Evolutionary conservation across 257 asterid species (phyloP), one percentile per base, ranked within the genome.

Genomic region (Henckelia pumila): DNA sequence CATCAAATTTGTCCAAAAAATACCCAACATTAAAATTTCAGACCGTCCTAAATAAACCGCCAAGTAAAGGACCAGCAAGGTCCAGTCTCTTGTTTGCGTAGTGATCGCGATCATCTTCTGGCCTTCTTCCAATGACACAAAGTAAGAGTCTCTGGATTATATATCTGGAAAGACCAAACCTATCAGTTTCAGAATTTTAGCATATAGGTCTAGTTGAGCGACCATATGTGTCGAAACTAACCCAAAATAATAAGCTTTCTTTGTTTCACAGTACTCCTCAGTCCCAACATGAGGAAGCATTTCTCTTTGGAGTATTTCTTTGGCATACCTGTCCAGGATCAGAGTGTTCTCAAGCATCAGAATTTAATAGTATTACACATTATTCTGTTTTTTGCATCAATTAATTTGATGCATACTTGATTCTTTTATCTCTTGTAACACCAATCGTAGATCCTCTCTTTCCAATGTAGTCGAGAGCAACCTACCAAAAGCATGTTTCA

Each of bases 251-350:
- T 90, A 93, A 52, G 97, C 99, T 75, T 93, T 93, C 83, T 88
- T 93, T n/a, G n/a, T n/a, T n/a, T n/a, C n/a, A n/a, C n/a, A n/a
- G n/a, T n/a, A n/a, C n/a, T n/a, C n/a, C n/a, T n/a, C n/a, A n/a
- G n/a, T n/a, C n/a, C n/a, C n/a, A n/a, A n/a, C 99, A 76, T 93
- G 99, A 68, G 99, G 99, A 78, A 93, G 99, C 97, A 93, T 90
- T 81, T 93, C 97, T 75, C 85, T 93, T 72, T 93, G 99, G 68
- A 93, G 97, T 63, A 93, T 93, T 71, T 93, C 99, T 69, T 75
- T 93, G 30, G 99, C 99, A 78, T 93, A 90, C 88, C 99, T 93
- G 76, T 71, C 79, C 2, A 71, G 68, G 70, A 52, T 24, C 23
- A n/a, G n/a, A 71, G 49, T 32, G 58, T 50, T 11, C 20, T 26